Conservation (phyloP, 2,329 filamentous ascomycete genomes). For the Alternaria longipes region DNA sequence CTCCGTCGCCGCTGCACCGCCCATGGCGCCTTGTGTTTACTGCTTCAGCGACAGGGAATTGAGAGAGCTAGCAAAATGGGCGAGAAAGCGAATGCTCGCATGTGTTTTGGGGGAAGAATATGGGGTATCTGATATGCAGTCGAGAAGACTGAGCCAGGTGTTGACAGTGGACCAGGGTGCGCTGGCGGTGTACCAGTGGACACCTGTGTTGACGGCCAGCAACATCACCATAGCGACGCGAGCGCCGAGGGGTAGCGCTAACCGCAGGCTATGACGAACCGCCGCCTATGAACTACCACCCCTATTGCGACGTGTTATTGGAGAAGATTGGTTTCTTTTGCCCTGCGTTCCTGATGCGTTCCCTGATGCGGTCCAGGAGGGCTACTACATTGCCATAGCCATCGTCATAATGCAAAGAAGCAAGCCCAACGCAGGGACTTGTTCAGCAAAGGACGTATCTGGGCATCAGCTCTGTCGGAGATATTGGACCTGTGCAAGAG, state of each 20-base stretch:
- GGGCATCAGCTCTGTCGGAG: background rate
- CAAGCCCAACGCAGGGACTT: conserved; percentile 1
- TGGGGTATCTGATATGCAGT: conserved; percentile 25
- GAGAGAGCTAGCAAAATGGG: conserved; percentile 19
- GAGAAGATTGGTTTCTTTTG: background rate
- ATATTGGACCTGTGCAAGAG: background rate
- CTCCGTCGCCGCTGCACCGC: conserved; percentile 66
- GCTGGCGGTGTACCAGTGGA: conserved; percentile 22
- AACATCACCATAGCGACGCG: conserved; percentile 37
- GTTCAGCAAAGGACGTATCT: background rate
- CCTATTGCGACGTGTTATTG: background rate
- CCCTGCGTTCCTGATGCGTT: background rate
- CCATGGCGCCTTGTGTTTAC: conserved; percentile 60
- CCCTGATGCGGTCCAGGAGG: background rate
- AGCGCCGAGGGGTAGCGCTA: conserved; percentile 28
- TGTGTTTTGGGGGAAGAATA: conserved; percentile 29
- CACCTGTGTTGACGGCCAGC: conserved; percentile 31
- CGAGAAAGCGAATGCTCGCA: conserved; percentile 26
- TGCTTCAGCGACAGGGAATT: conserved; percentile 29
- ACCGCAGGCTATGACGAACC: conserved; percentile 14
- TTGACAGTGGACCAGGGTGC: conserved; percentile 35
- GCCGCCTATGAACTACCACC: background rate
- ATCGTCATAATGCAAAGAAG: conserved; percentile 6
- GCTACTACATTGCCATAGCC: background rate
- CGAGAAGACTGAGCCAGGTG: conserved; percentile 34